Evolutionary conservation across 345 rosid genomes (phyloP).

Genomic region (Pugionium dolabratum): DNA sequence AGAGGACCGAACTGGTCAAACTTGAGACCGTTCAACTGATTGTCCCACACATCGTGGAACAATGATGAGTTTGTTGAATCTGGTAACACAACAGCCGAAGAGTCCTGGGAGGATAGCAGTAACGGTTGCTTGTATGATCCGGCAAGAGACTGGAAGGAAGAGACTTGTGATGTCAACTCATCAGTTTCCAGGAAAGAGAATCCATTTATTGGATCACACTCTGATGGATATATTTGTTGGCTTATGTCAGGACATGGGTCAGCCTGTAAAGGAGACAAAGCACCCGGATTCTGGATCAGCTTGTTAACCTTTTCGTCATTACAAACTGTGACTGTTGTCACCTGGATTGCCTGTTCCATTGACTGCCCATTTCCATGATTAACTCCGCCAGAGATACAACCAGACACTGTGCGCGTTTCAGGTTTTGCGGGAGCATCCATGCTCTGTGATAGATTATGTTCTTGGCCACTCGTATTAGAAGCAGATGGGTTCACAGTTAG

Average conservation of each 20-base stretch:
- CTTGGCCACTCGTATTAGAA: constrained; percentile 49
- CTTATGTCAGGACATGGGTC: constrained; percentile 48
- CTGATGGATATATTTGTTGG: constrained; percentile 51
- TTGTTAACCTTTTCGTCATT: constrained; percentile 48
- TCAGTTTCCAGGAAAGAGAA: constrained; percentile 56
- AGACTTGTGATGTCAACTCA: constrained; percentile 58
- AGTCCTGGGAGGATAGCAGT: constrained; percentile 58
- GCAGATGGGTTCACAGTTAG: constrained; percentile 41
- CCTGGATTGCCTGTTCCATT: constrained; percentile 53
- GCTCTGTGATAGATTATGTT: constrained; percentile 44
- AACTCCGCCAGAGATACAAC: constrained; percentile 40
- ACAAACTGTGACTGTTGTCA: constrained; percentile 42
- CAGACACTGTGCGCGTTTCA: constrained; percentile 44
- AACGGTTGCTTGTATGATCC: constrained; percentile 55
- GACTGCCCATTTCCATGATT: constrained; percentile 52
- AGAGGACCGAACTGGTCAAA: constrained; percentile 61
- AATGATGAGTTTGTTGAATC: constrained; percentile 47
- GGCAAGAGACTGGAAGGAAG: constrained; percentile 51
- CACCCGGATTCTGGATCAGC: constrained; percentile 49
- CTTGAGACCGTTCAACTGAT: constrained; percentile 56
- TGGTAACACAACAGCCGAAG: constrained; percentile 47
- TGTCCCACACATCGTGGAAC: constrained; percentile 73
- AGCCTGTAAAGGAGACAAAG: constrained; percentile 42
- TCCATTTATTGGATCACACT: constrained; percentile 53
- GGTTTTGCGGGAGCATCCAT: constrained; percentile 37